A percentile compares a stretch with the other conserved stretches of the same genome.
These are phyloP conservation scores for Brassica juncea DNA, from an alignment of 345 rosid genomes.

Conservation along the genomic window DNA sequence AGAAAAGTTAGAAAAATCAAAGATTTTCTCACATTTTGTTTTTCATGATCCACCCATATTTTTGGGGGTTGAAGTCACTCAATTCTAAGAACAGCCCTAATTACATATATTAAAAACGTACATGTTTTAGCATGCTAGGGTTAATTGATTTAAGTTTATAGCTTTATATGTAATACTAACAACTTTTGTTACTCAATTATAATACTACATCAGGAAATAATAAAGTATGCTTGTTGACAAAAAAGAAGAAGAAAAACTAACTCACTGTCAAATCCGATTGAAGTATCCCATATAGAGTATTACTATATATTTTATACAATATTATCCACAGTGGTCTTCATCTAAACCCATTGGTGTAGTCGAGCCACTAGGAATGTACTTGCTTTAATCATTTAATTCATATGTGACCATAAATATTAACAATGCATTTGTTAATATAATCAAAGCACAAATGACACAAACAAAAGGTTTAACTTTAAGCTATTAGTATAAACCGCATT, in stretches of 20 bases:
- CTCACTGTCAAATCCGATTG: background rate
- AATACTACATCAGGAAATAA: background rate
- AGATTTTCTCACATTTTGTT: background rate
- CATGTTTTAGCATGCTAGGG: background rate
- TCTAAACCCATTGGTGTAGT: conserved; percentile 4
- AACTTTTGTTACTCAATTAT: background rate
- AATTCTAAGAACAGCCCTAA: background rate
- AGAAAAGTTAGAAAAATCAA: background rate
- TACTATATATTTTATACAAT: background rate
- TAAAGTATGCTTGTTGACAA: background rate
- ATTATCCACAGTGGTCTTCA: conserved; percentile 9
- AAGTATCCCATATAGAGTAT: background rate
- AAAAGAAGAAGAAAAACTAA: background rate
- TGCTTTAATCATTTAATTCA: conserved; percentile 10
- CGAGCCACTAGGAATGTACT: conserved; percentile 24
- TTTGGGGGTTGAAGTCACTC: background rate
- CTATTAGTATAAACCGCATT: conserved; percentile 7
- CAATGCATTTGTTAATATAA: background rate
- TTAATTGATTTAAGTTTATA: background rate
- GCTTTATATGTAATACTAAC: background rate
- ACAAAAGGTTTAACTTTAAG: conserved; percentile 2
- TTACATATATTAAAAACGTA: background rate
- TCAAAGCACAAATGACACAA: conserved; percentile 22
- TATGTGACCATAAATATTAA: background rate
- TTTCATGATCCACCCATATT: background rate